Conservation (phyloP, 495 filamentous ascomycete genomes). For the Xeromyces bisporus region DNA sequence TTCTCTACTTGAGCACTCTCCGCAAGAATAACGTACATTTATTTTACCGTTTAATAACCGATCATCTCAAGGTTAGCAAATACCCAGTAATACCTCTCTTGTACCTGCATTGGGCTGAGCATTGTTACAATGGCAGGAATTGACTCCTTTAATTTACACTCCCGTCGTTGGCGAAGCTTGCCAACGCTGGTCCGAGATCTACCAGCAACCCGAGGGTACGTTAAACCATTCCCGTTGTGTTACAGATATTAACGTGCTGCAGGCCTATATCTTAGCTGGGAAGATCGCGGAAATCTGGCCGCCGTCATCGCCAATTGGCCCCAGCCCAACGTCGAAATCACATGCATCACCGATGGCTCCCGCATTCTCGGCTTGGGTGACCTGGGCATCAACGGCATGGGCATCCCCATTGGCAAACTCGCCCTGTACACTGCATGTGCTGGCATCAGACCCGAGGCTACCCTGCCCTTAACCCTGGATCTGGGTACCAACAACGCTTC, state of each 20-base stretch:
- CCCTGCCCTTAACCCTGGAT: slow-evolving; percentile 82
- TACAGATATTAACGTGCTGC: background rate
- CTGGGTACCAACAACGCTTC: slow-evolving; percentile 80
- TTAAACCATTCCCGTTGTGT: slow-evolving; percentile 2
- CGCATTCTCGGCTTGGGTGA: slow-evolving; percentile 92
- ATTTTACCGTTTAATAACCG: slow-evolving; percentile 84
- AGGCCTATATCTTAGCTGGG: slow-evolving; percentile 80
- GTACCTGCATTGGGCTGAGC: slow-evolving; percentile 1
- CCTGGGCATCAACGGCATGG: slow-evolving; percentile 93
- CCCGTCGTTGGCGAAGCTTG: slow-evolving; percentile 96
- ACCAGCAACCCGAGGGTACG: slow-evolving; percentile 80
- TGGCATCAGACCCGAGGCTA: slow-evolving; percentile 83
- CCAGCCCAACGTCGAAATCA: slow-evolving; percentile 75
- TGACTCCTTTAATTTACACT: slow-evolving; percentile 94
- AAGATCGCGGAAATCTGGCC: slow-evolving; percentile 68
- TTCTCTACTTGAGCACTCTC: slow-evolving; percentile 77
- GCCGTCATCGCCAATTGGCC: slow-evolving; percentile 85
- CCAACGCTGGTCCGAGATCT: slow-evolving; percentile 86
- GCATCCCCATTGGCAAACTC: slow-evolving; percentile 92
- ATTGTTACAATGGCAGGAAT: slow-evolving; percentile 32
- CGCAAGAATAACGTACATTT: slow-evolving; percentile 81
- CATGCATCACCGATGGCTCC: slow-evolving; percentile 91
- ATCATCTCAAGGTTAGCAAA: slow-evolving; percentile 64
- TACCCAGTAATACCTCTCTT: slow-evolving; percentile 3
- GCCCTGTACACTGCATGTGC: slow-evolving; percentile 91